Percentiles rank a stretch among this genome's conserved stretches.
These are phyloP conservation scores for Berkeleyomyces basicola DNA, from an alignment of 2,329 filamentous ascomycete genomes.

Conservation along the genomic window DNA sequence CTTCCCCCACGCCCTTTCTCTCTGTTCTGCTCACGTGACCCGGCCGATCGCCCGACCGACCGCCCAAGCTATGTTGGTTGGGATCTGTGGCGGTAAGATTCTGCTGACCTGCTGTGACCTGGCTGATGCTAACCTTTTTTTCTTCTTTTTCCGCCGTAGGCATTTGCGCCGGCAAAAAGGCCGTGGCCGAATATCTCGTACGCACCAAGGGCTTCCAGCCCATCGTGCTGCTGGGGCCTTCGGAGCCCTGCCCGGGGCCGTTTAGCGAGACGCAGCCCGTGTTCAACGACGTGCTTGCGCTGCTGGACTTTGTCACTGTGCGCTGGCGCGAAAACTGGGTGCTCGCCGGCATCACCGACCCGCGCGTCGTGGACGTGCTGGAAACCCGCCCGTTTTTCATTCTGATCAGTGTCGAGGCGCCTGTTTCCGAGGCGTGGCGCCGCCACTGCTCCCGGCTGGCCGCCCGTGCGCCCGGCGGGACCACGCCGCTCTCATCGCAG, in stretches of 20 bases:
- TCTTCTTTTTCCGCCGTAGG: constrained; percentile 30
- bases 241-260: constrained; percentile 38
- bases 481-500: constrained; percentile 17
- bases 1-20: not conserved
- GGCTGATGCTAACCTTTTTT: not conserved
- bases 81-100: constrained; percentile 52
- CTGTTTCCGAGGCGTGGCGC: constrained; percentile 66
- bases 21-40: not conserved
- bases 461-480: not conserved
- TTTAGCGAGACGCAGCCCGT: constrained; percentile 21
- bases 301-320: constrained; percentile 74
- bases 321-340: constrained; percentile 75
- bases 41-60: not conserved
- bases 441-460: constrained; percentile 44
- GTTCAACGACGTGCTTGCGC: constrained; percentile 46
- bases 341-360: constrained; percentile 64
- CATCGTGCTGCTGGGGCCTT: constrained; percentile 37
- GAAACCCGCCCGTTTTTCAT: constrained; percentile 79
- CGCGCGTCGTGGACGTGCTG: constrained; percentile 56
- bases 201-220: constrained; percentile 68
- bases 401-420: constrained; percentile 79
- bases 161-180: constrained; percentile 84
- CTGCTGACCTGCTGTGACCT: constrained; percentile 3
- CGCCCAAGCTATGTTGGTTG: constrained; percentile 47
- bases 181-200: constrained; percentile 74